Evolutionary conservation across 345 rosid genomes (phyloP).

Genomic region (Geranium brycei): DNA sequence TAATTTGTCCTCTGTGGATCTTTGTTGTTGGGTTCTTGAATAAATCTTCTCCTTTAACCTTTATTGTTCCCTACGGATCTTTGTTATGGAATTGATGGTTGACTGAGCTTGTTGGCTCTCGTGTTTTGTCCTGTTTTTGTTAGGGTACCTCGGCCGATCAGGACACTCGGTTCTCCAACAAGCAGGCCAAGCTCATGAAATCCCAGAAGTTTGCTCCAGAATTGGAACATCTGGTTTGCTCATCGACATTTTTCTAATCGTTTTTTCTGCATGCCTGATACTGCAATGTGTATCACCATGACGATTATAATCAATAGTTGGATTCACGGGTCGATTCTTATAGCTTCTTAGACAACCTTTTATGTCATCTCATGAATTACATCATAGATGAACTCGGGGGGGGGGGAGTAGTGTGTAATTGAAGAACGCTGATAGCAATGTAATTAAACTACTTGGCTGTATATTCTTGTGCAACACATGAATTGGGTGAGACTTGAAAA

Average conservation of each 20-base stretch:
- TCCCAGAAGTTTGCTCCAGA: conserved; percentile 87
- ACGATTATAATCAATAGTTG: neutral
- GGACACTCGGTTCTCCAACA: conserved; percentile 96
- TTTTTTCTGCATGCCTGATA: neutral
- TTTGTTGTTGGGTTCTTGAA: neutral
- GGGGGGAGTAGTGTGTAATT: neutral
- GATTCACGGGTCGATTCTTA: neutral
- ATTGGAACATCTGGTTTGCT: conserved; percentile 66
- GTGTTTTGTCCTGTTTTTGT: conserved; percentile 1
- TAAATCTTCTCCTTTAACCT: neutral
- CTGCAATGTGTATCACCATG: neutral
- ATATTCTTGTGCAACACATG: neutral
- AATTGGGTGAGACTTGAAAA: neutral
- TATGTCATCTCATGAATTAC: neutral
- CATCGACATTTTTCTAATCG: neutral
- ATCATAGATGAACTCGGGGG: neutral
- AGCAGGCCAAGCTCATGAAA: conserved; percentile 86
- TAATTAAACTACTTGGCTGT: neutral
- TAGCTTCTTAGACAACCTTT: neutral
- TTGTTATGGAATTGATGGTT: neutral
- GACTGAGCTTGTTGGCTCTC: neutral
- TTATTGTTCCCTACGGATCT: neutral
- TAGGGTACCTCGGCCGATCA: conserved; percentile 98
- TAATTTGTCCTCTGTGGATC: neutral
- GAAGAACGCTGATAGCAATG: neutral